Conservation (phyloP, 371 early-diverging fungal genomes). For the Syncephalastrum contaminatum region DNA sequence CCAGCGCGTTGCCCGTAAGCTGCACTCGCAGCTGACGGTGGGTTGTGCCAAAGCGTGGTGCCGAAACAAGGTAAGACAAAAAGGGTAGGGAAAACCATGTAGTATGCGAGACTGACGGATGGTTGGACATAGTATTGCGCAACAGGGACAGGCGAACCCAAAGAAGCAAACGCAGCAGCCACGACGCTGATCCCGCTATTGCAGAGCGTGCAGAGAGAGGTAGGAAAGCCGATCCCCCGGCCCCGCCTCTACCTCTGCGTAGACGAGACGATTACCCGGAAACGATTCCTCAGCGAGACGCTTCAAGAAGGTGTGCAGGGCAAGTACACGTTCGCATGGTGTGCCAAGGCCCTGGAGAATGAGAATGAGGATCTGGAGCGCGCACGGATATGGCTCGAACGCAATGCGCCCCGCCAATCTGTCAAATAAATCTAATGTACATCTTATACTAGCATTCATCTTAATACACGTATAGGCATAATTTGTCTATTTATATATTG, state of each 20-base stretch:
- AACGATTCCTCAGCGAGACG: conserved; percentile 53
- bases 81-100: too few relatives aligned
- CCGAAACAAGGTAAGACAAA: conserved; percentile 53
- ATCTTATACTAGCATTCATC: too few relatives aligned
- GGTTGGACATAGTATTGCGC: conserved; percentile 56
- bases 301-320: conserved; percentile 33
- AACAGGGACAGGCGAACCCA: conserved; percentile 43
- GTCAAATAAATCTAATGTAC: too few relatives aligned
- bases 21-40: conserved; percentile 74
- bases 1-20: conserved; percentile 67
- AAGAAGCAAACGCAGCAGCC: conserved; percentile 76
- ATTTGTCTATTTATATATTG: too few relatives aligned
- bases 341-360: conserved; percentile 64
- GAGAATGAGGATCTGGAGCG: conserved; percentile 54
- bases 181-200: conserved; percentile 56
- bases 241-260: conserved; percentile 66
- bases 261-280: conserved; percentile 55
- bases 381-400: conserved; percentile 60
- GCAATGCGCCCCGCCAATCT: conserved; percentile 49
- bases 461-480: too few relatives aligned
- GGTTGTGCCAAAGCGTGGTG: conserved; percentile 81
- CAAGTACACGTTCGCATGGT: conserved; percentile 63
- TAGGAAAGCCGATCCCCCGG: conserved; percentile 21
- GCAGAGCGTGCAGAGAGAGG: conserved; percentile 32
- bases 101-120: neutral